phyloP scores from a whole-genome alignment of 2,329 filamentous ascomycete genomes.

The Trichoderma atrobrunneum region DNA sequence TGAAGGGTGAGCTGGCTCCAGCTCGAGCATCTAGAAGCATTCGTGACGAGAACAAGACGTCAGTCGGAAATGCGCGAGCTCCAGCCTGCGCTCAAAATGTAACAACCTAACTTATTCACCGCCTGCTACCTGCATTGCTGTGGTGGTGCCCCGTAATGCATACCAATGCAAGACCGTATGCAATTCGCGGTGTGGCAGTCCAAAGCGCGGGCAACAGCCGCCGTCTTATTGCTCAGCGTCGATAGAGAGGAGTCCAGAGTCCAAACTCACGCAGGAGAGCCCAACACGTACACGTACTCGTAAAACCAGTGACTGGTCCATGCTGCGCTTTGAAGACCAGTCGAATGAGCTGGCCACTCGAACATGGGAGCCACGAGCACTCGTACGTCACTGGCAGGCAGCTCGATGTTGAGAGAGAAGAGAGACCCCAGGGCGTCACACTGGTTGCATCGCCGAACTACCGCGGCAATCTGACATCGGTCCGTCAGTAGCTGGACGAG shows the following conservation, averaged over 20 bases:
- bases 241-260: background rate
- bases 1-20: slow-evolving; percentile 11
- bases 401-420: background rate
- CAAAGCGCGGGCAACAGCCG: background rate
- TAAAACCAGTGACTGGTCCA: slow-evolving; percentile 1
- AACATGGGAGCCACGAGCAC: slow-evolving; percentile 4
- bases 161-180: slow-evolving; percentile 13
- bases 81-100: background rate
- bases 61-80: slow-evolving; percentile 7
- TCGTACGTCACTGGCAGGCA: background rate
- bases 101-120: slow-evolving; percentile 8
- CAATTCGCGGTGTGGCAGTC: slow-evolving; percentile 8
- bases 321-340: background rate
- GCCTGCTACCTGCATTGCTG: slow-evolving; percentile 15
- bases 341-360: background rate
- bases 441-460: background rate
- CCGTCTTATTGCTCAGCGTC: background rate
- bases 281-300: background rate
- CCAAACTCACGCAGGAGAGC: background rate
- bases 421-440: background rate
- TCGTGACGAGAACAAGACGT: slow-evolving; percentile 15
- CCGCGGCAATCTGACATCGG: background rate
- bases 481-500: background rate
- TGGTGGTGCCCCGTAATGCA: slow-evolving; percentile 11
- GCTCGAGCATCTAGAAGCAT: slow-evolving; percentile 17